phyloP scores from a whole-genome alignment of 306 rosid genomes.

The Medicago ruthenica region DNA sequence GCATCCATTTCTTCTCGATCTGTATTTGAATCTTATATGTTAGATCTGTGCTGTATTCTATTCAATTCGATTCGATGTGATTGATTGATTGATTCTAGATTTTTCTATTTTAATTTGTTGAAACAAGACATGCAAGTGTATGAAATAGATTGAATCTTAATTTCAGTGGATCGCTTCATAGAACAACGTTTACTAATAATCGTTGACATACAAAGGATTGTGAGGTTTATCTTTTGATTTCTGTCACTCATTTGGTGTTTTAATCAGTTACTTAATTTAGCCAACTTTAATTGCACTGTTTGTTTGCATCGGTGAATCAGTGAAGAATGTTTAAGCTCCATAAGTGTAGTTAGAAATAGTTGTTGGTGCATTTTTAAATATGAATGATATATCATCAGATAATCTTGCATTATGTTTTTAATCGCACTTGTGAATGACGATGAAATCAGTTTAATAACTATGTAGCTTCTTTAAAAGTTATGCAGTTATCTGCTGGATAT shows the following conservation, averaged over 20 bases:
- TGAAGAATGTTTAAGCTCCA: not conserved
- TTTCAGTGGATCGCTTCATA: conserved; percentile 33
- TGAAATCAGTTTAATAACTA: conserved; percentile 3
- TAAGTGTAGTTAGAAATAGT: conserved; percentile 13
- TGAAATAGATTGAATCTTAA: not conserved
- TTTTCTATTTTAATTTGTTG: not conserved
- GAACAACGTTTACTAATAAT: not conserved
- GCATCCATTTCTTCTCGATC: conserved; percentile 49
- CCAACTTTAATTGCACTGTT: not conserved
- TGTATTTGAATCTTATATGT: conserved; percentile 14
- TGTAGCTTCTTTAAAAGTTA: not conserved
- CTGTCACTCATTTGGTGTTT: not conserved
- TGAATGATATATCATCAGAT: conserved; percentile 21
- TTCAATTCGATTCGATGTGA: not conserved
- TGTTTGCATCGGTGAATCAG: conserved; percentile 4
- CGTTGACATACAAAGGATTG: not conserved
- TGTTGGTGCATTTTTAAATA: conserved; percentile 5
- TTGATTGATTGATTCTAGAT: conserved; percentile 16
- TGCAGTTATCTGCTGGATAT: not conserved
- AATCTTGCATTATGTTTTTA: not conserved
- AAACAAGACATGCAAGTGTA: conserved; percentile 1
- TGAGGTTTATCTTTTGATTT: conserved; percentile 1
- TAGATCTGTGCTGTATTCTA: conserved; percentile 55
- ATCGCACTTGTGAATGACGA: not conserved
- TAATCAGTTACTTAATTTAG: conserved; percentile 7